These are phyloP conservation scores for Cryptosporidium ubiquitum DNA, from an alignment of 169 alveolate genomes.

Conservation along the genomic window DNA sequence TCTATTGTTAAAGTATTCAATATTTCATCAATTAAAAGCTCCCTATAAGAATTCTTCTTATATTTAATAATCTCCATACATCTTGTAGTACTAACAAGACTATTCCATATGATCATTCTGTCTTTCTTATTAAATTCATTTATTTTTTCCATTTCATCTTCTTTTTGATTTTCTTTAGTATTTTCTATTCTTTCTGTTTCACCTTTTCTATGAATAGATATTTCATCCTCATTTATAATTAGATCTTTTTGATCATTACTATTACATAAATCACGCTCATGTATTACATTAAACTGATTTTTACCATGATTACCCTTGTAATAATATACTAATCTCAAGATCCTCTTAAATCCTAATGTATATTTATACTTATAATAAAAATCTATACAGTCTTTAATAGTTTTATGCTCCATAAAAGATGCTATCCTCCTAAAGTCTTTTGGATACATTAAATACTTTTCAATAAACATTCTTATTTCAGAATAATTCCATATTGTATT, in stretches of 20 bases:
- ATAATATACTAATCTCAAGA: conserved; percentile 36
- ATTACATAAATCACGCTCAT: not conserved
- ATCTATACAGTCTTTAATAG: conserved; percentile 85
- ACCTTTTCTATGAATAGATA: not conserved
- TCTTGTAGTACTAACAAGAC: conserved; percentile 12
- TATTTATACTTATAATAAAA: conserved; percentile 79
- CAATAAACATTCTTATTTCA: conserved; percentile 84
- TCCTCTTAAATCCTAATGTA: conserved; percentile 77
- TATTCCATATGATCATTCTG: conserved; percentile 16
- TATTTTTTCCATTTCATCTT: not conserved
- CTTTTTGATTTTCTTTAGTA: not conserved
- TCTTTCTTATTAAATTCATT: not conserved
- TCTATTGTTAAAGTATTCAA: conserved; percentile 14
- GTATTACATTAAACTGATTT: not conserved
- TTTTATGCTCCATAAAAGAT: conserved; percentile 85
- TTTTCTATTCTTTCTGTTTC: not conserved
- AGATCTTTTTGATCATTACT: too few species aligned
- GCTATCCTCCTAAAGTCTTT: conserved; percentile 88
- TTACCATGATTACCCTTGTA: conserved; percentile 17
- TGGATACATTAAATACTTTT: conserved; percentile 88
- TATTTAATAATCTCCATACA: conserved; percentile 42
- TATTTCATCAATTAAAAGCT: conserved; percentile 48
- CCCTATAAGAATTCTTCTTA: conserved; percentile 52
- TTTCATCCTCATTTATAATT: not conserved
- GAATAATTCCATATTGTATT: conserved; percentile 84